Evolutionary conservation across 148 eudicot species (phyloP).

Genomic region (Vaccinium darrowii): DNA sequence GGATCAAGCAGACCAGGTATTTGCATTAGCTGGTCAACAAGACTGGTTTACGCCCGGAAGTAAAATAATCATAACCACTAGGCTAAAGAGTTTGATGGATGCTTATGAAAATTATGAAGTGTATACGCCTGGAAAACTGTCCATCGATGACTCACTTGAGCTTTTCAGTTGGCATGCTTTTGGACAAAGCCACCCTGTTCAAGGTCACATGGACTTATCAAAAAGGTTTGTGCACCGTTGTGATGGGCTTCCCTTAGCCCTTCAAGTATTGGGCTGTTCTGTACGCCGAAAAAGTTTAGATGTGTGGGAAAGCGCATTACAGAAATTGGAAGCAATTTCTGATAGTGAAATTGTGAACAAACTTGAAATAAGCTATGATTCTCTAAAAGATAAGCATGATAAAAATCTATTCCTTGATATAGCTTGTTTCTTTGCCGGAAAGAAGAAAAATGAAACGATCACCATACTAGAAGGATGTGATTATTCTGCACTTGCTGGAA

Average conservation of each 20-base stretch:
- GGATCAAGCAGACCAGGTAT: background rate
- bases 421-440: background rate
- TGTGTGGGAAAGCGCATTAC: background rate
- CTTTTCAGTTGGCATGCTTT: conserved; percentile 7
- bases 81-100: background rate
- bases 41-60: background rate
- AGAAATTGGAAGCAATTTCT: background rate
- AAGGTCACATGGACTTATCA: background rate
- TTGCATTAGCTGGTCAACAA: background rate
- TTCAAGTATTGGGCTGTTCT: background rate
- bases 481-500: background rate
- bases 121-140: background rate
- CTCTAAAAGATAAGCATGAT: background rate
- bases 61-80: background rate
- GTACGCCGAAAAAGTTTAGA: background rate
- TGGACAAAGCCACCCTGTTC: background rate
- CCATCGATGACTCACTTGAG: background rate
- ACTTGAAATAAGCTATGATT: background rate
- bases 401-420: background rate
- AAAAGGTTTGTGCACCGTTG: background rate
- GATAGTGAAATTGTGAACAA: background rate
- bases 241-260: background rate
- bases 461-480: background rate
- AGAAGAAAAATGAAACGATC: background rate
- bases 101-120: background rate